Percentiles rank a stretch among this genome's conserved stretches.
phyloP scores from a whole-genome alignment of 176 grass and related monocot species.

The Cenchrus fungigraminus region DNA sequence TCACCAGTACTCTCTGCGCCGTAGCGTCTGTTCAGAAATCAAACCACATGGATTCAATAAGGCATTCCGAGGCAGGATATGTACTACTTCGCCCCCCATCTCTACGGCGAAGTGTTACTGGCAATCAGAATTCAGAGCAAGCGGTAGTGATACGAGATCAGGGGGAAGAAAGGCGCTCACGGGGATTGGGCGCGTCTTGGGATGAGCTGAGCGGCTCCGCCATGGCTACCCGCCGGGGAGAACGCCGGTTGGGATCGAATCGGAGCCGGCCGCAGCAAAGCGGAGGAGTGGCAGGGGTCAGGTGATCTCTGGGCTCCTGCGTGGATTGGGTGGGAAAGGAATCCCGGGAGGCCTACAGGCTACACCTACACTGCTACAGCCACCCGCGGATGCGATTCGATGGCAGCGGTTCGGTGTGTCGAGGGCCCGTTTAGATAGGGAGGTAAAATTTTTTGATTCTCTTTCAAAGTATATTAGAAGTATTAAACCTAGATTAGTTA shows the following conservation, averaged over 20 bases:
- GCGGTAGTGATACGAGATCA: background rate
- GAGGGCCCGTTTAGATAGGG: too few species aligned
- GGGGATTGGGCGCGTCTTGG: background rate
- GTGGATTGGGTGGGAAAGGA: background rate
- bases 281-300: background rate
- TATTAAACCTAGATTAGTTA: too few species aligned
- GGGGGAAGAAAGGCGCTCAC: background rate
- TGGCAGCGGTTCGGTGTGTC: too few species aligned
- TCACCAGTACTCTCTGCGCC: conserved; percentile 54
- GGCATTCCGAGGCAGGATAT: background rate
- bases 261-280: background rate
- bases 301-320: background rate
- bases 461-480: too few species aligned
- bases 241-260: background rate
- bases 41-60: conserved; percentile 23
- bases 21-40: conserved; percentile 36
- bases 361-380: too few species aligned
- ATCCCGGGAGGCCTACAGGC: too few species aligned
- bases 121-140: background rate
- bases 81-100: background rate
- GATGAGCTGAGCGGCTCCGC: conserved; percentile 2
- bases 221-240: background rate
- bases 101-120: background rate
- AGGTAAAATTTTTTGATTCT: too few species aligned
- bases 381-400: too few species aligned